These are phyloP conservation scores for Aspergillus flavus DNA, from an alignment of 2,329 filamentous ascomycete species.

Conservation along the genomic window DNA sequence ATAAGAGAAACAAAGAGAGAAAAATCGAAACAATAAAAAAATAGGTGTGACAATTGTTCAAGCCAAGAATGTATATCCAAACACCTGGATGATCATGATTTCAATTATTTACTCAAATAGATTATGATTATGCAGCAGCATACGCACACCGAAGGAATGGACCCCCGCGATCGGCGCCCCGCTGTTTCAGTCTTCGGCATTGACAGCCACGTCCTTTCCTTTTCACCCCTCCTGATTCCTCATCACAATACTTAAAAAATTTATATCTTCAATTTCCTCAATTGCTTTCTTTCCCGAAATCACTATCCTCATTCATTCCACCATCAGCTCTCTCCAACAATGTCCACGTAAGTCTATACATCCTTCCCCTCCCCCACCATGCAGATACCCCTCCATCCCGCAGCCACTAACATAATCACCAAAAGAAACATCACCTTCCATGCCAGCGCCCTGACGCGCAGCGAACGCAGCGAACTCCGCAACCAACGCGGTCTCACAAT, in stretches of 20 bases:
- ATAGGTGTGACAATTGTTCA: background rate
- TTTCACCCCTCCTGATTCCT: conserved; percentile 10
- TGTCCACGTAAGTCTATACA: conserved; percentile 38
- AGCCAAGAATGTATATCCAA: background rate
- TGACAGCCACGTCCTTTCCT: background rate
- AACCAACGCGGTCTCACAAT: conserved; percentile 90
- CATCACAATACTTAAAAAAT: background rate
- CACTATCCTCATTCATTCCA: background rate
- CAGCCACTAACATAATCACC: conserved; percentile 6
- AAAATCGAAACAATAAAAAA: background rate
- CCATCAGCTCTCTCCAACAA: conserved; percentile 22
- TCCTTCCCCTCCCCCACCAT: conserved; percentile 4
- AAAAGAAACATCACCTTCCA: conserved; percentile 52
- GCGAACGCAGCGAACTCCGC: conserved; percentile 54
- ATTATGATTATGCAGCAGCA: background rate
- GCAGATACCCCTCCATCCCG: conserved; percentile 2
- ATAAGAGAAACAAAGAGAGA: background rate
- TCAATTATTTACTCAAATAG: background rate
- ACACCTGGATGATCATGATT: background rate
- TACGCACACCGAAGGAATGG: background rate
- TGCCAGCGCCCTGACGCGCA: conserved; percentile 44
- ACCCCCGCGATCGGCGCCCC: conserved; percentile 30
- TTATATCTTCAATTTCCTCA: background rate
- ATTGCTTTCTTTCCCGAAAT: background rate
- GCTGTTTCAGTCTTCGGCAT: conserved; percentile 16